phyloP scores from a whole-genome alignment of 768 basidiomycete genomes.

The Suillus paluster region DNA sequence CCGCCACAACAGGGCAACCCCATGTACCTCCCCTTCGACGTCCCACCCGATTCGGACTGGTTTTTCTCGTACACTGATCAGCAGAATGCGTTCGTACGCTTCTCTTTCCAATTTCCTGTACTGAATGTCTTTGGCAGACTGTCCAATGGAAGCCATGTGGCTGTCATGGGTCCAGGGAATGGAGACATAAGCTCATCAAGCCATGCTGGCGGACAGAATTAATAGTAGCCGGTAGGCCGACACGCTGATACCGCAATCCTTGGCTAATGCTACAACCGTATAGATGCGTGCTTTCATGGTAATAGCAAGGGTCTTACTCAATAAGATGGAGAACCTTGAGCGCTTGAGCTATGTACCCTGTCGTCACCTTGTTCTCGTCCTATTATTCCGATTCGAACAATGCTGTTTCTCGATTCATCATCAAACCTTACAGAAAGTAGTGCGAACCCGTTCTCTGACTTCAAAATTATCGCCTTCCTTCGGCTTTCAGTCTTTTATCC shows the following conservation, averaged over 20 bases:
- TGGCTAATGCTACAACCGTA: neutral
- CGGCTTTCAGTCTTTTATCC: neutral
- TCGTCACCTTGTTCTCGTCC: neutral
- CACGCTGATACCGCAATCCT: neutral
- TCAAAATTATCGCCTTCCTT: neutral
- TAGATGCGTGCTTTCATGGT: neutral
- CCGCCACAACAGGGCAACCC: neutral
- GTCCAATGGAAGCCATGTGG: neutral
- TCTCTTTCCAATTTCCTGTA: neutral
- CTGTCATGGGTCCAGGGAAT: neutral
- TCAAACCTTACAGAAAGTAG: neutral
- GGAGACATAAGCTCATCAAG: neutral
- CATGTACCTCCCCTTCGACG: too few relatives aligned
- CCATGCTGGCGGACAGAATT: slow-evolving; percentile 2
- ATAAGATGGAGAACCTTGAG: neutral
- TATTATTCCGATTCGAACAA: neutral
- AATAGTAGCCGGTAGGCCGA: too few relatives aligned
- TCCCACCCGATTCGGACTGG: too few relatives aligned
- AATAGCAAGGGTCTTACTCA: neutral
- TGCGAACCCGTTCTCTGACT: neutral
- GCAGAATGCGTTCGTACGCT: neutral
- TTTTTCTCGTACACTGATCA: neutral
- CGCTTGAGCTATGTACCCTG: neutral
- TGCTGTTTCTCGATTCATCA: neutral
- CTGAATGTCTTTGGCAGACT: neutral